Evolutionary conservation across 495 filamentous ascomycete genomes (phyloP), one percentile per base, ranked within the genome.

Genomic region (Bacidia gigantensis): DNA sequence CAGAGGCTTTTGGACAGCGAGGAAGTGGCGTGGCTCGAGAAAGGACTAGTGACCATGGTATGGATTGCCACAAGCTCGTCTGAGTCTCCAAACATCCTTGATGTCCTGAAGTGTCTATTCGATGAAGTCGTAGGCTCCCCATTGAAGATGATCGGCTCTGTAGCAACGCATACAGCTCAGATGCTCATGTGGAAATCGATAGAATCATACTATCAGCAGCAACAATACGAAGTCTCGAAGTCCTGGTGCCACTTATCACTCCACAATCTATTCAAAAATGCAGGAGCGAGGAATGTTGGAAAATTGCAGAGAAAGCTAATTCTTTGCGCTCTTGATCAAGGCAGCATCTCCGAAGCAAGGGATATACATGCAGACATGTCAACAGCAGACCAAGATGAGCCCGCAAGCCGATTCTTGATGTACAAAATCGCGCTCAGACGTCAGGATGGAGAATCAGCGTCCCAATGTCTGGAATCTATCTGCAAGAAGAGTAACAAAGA

Each of bases 151-250:
- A 55, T 87, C 11, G 66, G 74, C 39, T 62, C 73, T 11, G 71
- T 74, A 41, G 78, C 82, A 23, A 79, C 83, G 11, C 74, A 86
- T 56, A 84, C 83, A 46, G 77, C 77, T 12, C 79, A 90, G 56
- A 81, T 79, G 56, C 84, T 86, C 65, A 50, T 93, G 23, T 92
- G 87, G 85, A 94, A 87, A 63, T 70, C 72, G 41, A 67, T 86
- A 25, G 83, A 87, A 32, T 64, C 69, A 2, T 69, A 70, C 21
- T 77, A 76, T 53, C 68, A 60, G 11, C 69, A 76, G 38, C 67
- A 70, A 0, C 67, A 77, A 25, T 75, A 74, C 50, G 70, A 74
- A 14, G 51, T 68, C 23, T 74, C 82, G 2, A 75, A 83, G 57
- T 65, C 65, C 50, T 95, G 87, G 89, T 92, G 86, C 61, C 69